Percentiles rank a stretch among this genome's conserved stretches.
Evolutionary conservation across 306 rosid genomes (phyloP).

Genomic region (Ormosia emarginata): DNA sequence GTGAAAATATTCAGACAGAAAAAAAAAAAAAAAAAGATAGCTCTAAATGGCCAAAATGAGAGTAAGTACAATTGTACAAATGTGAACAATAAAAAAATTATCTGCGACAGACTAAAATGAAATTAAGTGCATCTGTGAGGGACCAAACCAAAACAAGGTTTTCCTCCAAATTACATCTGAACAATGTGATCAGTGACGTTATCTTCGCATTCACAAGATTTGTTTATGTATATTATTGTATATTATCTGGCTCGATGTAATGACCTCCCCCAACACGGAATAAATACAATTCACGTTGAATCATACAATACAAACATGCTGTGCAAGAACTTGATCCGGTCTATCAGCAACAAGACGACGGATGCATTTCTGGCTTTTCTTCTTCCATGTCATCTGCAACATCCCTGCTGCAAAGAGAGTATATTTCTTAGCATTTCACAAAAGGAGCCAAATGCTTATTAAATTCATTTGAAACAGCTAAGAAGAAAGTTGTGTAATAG

Average conservation of each 20-base stretch:
- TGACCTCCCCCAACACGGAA: not conserved
- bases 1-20: too few species aligned
- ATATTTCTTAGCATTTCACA: conserved; percentile 5
- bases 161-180: not conserved
- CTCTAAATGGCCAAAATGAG: not conserved
- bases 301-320: not conserved
- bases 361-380: conserved; percentile 38
- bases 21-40: not conserved
- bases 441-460: not conserved
- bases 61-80: not conserved
- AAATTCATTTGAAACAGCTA: not conserved
- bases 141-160: not conserved
- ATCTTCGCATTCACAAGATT: not conserved
- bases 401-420: conserved; percentile 35
- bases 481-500: not conserved
- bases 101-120: not conserved
- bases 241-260: not conserved
- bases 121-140: not conserved
- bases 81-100: not conserved
- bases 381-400: conserved; percentile 58
- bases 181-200: not conserved
- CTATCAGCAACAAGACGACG: conserved; percentile 24
- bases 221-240: not conserved
- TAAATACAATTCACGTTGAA: not conserved
- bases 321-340: conserved; percentile 16